Conservation (phyloP, 169 alveolate species). For the Plasmodium malariae region DNA sequence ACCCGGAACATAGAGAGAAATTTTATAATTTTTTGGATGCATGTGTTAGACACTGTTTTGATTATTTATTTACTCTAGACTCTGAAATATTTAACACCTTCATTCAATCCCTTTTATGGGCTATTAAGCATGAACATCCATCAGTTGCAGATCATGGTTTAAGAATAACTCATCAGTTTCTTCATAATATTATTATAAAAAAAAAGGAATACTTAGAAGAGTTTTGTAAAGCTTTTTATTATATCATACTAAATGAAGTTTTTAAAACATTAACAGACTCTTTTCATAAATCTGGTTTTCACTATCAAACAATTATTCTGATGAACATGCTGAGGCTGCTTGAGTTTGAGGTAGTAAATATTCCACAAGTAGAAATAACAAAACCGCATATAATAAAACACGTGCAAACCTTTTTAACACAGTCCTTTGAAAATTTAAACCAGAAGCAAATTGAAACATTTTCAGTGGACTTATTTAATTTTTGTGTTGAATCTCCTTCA, state of each 20-base stretch:
- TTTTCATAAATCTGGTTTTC: conserved; percentile 93
- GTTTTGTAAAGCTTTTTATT: conserved; percentile 89
- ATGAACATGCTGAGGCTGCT: conserved; percentile 81
- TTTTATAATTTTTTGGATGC: conserved; percentile 90
- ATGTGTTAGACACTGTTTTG: conserved; percentile 87
- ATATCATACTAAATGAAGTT: conserved; percentile 89
- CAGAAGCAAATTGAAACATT: conserved; percentile 82
- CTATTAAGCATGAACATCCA: conserved; percentile 93
- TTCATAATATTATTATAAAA: conserved; percentile 80
- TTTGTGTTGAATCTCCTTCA: conserved; percentile 79
- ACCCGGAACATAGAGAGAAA: conserved; percentile 93
- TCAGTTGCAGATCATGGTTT: conserved; percentile 93
- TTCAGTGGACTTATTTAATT: conserved; percentile 80
- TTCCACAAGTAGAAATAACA: conserved; percentile 78
- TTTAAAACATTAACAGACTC: conserved; percentile 92
- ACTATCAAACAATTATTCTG: conserved; percentile 89
- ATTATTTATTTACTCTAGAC: conserved; percentile 86
- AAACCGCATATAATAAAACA: conserved; percentile 81
- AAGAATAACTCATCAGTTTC: conserved; percentile 85
- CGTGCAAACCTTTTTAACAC: conserved; percentile 78
- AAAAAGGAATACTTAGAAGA: conserved; percentile 80
- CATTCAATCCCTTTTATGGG: conserved; percentile 92
- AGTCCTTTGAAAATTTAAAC: conserved; percentile 80
- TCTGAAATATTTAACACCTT: conserved; percentile 86
- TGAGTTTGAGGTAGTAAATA: conserved; percentile 81